Percentiles rank a stretch among this genome's conserved stretches.
Evolutionary conservation across 1,284 basidiomycete genomes (phyloP).

Genomic region (Ceratobasidium sp.): DNA sequence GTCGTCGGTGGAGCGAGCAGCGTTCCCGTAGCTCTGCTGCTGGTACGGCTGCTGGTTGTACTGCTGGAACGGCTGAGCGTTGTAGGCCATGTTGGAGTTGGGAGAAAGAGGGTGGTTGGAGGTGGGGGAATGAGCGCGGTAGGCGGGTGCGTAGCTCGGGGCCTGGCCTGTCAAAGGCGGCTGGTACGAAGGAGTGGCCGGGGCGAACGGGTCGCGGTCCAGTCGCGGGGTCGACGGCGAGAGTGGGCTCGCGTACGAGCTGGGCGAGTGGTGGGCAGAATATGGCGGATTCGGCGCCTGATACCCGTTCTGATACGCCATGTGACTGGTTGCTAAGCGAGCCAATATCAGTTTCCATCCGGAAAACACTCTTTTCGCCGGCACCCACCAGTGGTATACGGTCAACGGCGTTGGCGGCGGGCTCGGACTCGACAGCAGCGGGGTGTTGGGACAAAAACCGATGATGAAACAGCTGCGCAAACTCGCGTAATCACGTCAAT

Average conservation of each 20-base stretch:
- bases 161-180: conserved; percentile 15
- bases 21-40: conserved; percentile 44
- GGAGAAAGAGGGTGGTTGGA: conserved; percentile 17
- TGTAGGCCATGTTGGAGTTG: conserved; percentile 16
- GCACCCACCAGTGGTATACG: neutral
- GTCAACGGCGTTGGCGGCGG: neutral
- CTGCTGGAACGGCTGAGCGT: neutral
- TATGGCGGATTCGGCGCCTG: conserved; percentile 3
- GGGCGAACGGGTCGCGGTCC: conserved; percentile 25
- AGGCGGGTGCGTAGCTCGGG: conserved; percentile 26
- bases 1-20: conserved; percentile 50
- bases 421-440: neutral
- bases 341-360: neutral
- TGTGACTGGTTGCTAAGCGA: conserved; percentile 24
- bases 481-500: neutral
- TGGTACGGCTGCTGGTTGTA: conserved; percentile 1
- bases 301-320: conserved; percentile 23
- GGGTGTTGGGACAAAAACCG: conserved; percentile 3
- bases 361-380: too few relatives aligned
- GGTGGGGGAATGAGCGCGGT: conserved; percentile 28
- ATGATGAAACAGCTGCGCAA: conserved; percentile 2
- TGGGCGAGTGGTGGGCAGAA: conserved; percentile 27
- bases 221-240: conserved; percentile 32
- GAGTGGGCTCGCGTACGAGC: conserved; percentile 26
- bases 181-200: conserved; percentile 30